phyloP scores from a whole-genome alignment of 805 yeast genomes.

The Torulaspora maleeae region DNA sequence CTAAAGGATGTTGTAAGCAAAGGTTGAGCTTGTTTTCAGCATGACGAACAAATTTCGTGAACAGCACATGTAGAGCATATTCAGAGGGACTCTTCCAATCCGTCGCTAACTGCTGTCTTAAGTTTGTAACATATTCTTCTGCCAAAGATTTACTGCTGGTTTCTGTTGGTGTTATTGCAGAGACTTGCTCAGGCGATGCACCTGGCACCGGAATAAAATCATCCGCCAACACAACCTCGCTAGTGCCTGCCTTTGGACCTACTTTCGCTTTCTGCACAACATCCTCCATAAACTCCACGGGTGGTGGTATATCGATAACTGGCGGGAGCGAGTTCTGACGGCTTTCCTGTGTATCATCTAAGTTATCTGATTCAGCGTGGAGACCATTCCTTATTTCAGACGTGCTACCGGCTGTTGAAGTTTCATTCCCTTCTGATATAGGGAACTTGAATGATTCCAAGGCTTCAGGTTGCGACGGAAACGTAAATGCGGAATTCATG shows the following conservation, averaged over 20 bases:
- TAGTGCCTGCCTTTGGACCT: background rate
- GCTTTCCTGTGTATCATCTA: background rate
- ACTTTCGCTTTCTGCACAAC: background rate
- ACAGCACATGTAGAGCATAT: conserved; percentile 88
- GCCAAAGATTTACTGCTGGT: conserved; percentile 16
- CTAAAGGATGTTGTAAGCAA: conserved; percentile 61
- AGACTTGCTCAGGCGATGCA: conserved; percentile 2
- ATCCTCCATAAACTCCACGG: conserved; percentile 8
- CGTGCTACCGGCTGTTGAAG: background rate
- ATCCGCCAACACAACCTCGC: conserved; percentile 1
- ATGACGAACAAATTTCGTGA: conserved; percentile 90
- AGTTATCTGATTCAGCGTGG: background rate
- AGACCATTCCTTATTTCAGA: background rate
- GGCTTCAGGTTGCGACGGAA: conserved; percentile 22
- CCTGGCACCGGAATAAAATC: conserved; percentile 1
- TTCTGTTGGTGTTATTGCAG: conserved; percentile 11
- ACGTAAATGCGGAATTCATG: conserved; percentile 31
- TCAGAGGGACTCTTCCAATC: conserved; percentile 75
- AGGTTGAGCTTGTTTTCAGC: conserved; percentile 82
- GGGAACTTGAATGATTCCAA: conserved; percentile 10
- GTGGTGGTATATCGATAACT: conserved; percentile 14
- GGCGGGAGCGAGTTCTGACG: conserved; percentile 7
- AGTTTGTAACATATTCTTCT: conserved; percentile 26
- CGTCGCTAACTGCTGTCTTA: conserved; percentile 41
- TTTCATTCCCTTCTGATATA: background rate